Evolutionary conservation across 1,284 basidiomycete species (phyloP), one percentile per base, ranked within the genome.

Genomic region (Sphaerobolus stellatus): DNA sequence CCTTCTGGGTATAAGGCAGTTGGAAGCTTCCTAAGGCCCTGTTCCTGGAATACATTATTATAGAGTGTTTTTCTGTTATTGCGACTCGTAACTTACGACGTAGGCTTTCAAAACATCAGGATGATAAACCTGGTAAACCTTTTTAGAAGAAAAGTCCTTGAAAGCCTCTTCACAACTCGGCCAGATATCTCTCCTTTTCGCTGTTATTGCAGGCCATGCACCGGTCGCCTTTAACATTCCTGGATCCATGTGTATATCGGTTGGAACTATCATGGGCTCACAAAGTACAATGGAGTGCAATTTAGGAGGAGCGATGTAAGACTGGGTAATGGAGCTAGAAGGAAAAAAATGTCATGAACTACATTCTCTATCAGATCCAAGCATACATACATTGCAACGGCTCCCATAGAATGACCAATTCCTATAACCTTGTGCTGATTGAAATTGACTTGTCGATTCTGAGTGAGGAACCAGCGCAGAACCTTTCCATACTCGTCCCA

Each of bases 401-500:
- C 83, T n/a, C 83, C 83, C 27, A 85, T 66, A 1, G 83, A 84
- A 65, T 85, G 83, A 1, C 82, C 83, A 20, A 85, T 74, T 4
- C 82, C 83, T 29, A 83, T 70, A 6, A 85, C 66, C 40, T 73
- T 79, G 54, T 79, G 68, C 9, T 61, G 63, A 30, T 61, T 60
- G 64, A 84, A 84, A 55, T 82, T 71, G 28, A 79, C 68, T 7
- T 52, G 60, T 2, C 71, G 66, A 3, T 71, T 75, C 11, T 67
- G 68, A 9, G 67, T 68, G 25, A 85, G 71, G 62, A 84, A 84
- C 34, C 75, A 75, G 58, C 83, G 77, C 7, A 72, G 76, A 3
- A 79, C 78, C 57, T 73, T 63, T 0, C 81, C 81, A 57, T 83
- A 85, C 63, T 75, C 78, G 60, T 79, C 75, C 62, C 83, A 84